phyloP scores from a whole-genome alignment of 495 filamentous ascomycete genomes.

The Penicillium cinerascens region DNA sequence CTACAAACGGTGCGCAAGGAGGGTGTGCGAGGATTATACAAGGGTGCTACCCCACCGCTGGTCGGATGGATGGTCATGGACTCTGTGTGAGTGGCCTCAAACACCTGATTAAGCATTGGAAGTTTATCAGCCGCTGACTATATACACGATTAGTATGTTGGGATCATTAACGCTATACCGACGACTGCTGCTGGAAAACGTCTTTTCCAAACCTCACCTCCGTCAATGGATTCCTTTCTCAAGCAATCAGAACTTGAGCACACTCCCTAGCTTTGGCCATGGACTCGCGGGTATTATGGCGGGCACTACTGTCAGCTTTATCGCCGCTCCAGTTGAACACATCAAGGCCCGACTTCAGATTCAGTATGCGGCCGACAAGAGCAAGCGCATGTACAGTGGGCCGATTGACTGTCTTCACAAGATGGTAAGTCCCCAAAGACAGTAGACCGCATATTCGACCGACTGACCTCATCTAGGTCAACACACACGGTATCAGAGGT shows the following conservation, averaged over 20 bases:
- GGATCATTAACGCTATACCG: slow-evolving; percentile 89
- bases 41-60: slow-evolving; percentile 82
- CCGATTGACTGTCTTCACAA: slow-evolving; percentile 78
- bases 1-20: slow-evolving; percentile 77
- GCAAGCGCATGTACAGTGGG: slow-evolving; percentile 72
- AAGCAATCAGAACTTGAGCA: slow-evolving; percentile 30
- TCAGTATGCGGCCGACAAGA: slow-evolving; percentile 77
- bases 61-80: slow-evolving; percentile 99
- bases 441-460: neutral
- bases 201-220: slow-evolving; percentile 62
- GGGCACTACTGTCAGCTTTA: slow-evolving; percentile 84
- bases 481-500: slow-evolving; percentile 68
- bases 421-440: slow-evolving; percentile 46
- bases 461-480: slow-evolving; percentile 26
- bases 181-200: slow-evolving; percentile 68
- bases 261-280: slow-evolving; percentile 76
- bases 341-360: slow-evolving; percentile 92
- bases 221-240: slow-evolving; percentile 35
- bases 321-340: slow-evolving; percentile 93
- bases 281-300: slow-evolving; percentile 83
- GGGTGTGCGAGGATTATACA: slow-evolving; percentile 76
- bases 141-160: slow-evolving; percentile 60
- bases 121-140: neutral
- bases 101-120: neutral
- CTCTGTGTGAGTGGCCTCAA: slow-evolving; percentile 53